Evolutionary conservation across 1,139 yeast genomes (phyloP), one percentile per base, ranked within the genome.

Genomic region (Hemisphaericaspora lyxosophila): DNA sequence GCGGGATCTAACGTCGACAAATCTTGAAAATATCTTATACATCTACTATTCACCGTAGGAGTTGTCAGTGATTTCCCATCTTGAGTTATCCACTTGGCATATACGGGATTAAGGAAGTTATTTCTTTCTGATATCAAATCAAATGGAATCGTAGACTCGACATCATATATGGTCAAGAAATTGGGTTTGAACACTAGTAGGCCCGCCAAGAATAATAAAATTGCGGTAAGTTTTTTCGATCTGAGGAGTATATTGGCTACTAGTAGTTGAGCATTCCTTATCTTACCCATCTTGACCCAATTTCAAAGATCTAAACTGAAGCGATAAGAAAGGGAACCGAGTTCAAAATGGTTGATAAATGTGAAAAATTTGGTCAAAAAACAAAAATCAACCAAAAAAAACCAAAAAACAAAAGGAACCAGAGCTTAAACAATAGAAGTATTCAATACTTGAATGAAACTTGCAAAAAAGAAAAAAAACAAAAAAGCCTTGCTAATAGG

Each of bases 21-120:
- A 19, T 28, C 31, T 9, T 43, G 35, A 34, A 59, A 57, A 36
- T 56, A 56, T 7, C 25, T 4, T 5, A 30, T 25, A 40, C 64
- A 60, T 33, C 43, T 50, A 4, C 38, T 34, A 4, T 41, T 33
- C 11, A 46, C 5, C 22, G 37, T 27, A n/a, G 16, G 27, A 15
- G 20, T 13, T 7, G 19, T 7, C 9, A 23, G 36, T 29, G 24
- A 26, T 16, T 28, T 30, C 26, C 11, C 11, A 17, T 26, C 27
- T 9, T 28, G 33, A 7, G 18, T 26, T 26, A 24, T 23, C 49
- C 52, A 49, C 26, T 43, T 37, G 4, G 42, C 20, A 38, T 45
- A 49, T 16, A 53, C 37, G 2, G 51, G 51, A 24, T 54, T 49
- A 22, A 19, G 22, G 33, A 43, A 48, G 8, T 17, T 31, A 8